Conservation (phyloP, 805 yeast genomes). For the Vanderwaltozyma polyspora region DNA sequence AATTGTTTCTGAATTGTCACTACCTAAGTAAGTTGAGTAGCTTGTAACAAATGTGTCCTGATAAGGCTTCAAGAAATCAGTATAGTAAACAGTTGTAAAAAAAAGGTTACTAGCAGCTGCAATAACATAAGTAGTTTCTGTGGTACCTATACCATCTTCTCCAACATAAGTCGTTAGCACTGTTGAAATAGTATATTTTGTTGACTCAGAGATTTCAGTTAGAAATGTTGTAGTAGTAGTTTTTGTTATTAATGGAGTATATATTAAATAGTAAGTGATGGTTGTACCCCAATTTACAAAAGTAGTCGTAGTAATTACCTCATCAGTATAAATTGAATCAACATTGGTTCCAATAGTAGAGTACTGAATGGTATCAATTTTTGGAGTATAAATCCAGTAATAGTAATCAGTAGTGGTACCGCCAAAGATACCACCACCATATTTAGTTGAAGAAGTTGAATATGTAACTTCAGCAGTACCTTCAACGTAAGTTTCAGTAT, state of each 20-base stretch:
- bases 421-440: neutral
- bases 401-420: neutral
- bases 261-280: neutral
- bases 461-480: neutral
- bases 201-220: neutral
- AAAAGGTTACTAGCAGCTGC: slow-evolving; percentile 2
- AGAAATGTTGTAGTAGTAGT: neutral
- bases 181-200: too few relatives aligned
- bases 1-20: neutral
- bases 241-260: neutral
- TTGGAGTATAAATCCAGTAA: slow-evolving; percentile 2
- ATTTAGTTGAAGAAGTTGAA: neutral
- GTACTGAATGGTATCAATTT: neutral
- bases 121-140: slow-evolving; percentile 1
- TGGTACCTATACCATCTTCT: slow-evolving; percentile 1
- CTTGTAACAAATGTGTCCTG: neutral
- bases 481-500: neutral
- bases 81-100: neutral
- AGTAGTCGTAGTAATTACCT: neutral
- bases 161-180: too few relatives aligned
- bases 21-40: neutral
- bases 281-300: slow-evolving; percentile 2
- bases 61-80: neutral
- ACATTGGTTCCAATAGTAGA: slow-evolving; percentile 1
- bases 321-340: neutral